phyloP scores from a whole-genome alignment of 495 filamentous ascomycete genomes.

The Annulohypoxylon stygium region DNA sequence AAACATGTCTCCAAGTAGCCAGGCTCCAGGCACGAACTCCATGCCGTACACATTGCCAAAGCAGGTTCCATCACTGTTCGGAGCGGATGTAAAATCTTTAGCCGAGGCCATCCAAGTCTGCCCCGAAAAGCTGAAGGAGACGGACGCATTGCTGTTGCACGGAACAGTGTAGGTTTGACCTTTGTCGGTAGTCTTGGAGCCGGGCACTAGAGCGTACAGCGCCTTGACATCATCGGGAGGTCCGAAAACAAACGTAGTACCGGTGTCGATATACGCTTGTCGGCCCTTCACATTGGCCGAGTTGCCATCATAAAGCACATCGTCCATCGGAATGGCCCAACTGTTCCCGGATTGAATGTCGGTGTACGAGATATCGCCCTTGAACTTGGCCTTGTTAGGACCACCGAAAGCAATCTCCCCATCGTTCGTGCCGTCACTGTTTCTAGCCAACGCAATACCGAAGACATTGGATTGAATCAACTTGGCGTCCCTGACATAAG shows the following conservation, averaged over 20 bases:
- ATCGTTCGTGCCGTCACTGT: conserved; percentile 72
- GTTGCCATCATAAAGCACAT: conserved; percentile 69
- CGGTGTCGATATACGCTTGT: conserved; percentile 82
- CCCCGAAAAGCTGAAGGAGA: conserved; percentile 59
- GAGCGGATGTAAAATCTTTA: conserved; percentile 75
- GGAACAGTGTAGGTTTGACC: conserved; percentile 75
- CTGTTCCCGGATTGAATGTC: conserved; percentile 56
- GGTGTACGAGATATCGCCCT: conserved; percentile 75
- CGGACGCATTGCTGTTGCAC: conserved; percentile 68
- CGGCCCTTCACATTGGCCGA: conserved; percentile 62
- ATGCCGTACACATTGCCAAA: conserved; percentile 73
- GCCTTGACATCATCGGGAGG: conserved; percentile 72
- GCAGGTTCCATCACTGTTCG: conserved; percentile 63
- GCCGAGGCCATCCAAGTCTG: conserved; percentile 72
- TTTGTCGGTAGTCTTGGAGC: conserved; percentile 57
- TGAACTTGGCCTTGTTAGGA: conserved; percentile 73
- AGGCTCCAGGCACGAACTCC: conserved; percentile 60
- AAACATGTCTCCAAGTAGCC: conserved; percentile 87
- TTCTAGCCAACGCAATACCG: conserved; percentile 74
- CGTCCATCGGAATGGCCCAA: conserved; percentile 79
- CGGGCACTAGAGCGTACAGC: conserved; percentile 75
- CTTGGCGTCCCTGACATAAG: conserved; percentile 67
- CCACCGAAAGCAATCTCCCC: conserved; percentile 84
- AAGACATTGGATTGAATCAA: conserved; percentile 74
- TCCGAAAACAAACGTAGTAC: conserved; percentile 80